A percentile compares a stretch with the other conserved stretches of the same genome.
phyloP scores from a whole-genome alignment of 805 yeast genomes.

The Cyberlindnera maclurae region DNA sequence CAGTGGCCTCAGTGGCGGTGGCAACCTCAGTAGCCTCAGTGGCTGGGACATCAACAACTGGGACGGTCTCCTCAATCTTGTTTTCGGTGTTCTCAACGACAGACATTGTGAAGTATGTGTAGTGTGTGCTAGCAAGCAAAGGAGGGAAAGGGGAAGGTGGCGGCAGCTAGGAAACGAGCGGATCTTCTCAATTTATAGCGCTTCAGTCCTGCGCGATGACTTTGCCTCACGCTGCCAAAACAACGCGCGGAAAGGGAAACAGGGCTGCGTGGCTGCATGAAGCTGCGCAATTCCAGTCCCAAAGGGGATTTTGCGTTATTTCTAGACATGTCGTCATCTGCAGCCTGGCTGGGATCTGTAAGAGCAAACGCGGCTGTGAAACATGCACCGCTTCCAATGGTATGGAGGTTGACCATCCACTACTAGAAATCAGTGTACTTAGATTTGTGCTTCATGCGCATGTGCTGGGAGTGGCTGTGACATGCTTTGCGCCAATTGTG shows the following conservation, averaged over 20 bases:
- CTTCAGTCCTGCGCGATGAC: background rate
- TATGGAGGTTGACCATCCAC: no score
- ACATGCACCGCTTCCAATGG: no score
- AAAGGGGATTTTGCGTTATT: no score
- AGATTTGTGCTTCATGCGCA: no score
- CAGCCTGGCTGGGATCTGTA: no score
- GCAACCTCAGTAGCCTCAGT: slow-evolving; percentile 11
- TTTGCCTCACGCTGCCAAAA: slow-evolving; percentile 1
- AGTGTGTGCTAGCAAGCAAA: background rate
- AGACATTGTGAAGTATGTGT: slow-evolving; percentile 10
- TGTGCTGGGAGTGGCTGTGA: no score
- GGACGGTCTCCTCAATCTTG: slow-evolving; percentile 14
- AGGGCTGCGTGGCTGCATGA: no score
- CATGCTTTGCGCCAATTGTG: no score
- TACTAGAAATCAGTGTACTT: no score
- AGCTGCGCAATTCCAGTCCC: no score
- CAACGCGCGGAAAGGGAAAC: slow-evolving; percentile 1
- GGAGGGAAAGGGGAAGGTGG: background rate
- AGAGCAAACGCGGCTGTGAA: no score
- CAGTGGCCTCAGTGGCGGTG: slow-evolving; percentile 8
- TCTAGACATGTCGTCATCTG: no score
- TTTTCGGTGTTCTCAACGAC: slow-evolving; percentile 17
- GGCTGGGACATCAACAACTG: slow-evolving; percentile 8
- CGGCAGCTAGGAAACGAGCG: background rate
- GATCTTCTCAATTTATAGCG: slow-evolving; percentile 3